Conservation (phyloP, 164 flowering plant genomes). For the Vitis cinerea region DNA sequence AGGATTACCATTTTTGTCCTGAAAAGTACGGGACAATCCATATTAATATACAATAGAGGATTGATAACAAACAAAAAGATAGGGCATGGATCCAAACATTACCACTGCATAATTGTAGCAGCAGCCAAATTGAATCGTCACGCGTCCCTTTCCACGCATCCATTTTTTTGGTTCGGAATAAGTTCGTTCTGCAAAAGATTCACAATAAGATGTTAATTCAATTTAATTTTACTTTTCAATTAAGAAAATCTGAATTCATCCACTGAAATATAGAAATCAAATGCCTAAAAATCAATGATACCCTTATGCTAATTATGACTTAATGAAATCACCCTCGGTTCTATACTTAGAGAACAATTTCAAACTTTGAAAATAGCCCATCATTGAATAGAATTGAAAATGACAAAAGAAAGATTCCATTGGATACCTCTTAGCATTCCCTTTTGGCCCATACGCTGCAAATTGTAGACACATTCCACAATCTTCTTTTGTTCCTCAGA, state of each 20-base stretch:
- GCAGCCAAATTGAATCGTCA: constrained; percentile 65
- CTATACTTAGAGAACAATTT: too few species aligned
- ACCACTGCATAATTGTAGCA: constrained; percentile 22
- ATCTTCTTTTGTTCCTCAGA: constrained; percentile 48
- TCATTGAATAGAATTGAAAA: too few species aligned
- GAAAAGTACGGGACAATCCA: constrained; percentile 10
- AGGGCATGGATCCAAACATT: constrained; percentile 5
- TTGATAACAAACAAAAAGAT: background rate
- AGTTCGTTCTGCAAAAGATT: constrained; percentile 38
- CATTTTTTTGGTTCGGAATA: constrained; percentile 57
- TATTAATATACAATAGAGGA: background rate
- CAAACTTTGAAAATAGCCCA: too few species aligned
- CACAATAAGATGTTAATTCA: background rate
- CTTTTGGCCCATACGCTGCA: constrained; percentile 44
- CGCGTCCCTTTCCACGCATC: constrained; percentile 72
- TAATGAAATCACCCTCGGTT: too few species aligned
- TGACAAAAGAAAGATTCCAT: too few species aligned
- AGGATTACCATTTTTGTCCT: constrained; percentile 64
- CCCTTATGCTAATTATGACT: too few species aligned
- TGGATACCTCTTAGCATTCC: constrained; percentile 47
- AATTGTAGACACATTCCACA: constrained; percentile 33
- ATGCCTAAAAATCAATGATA: too few species aligned
- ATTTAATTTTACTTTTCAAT: too few species aligned
- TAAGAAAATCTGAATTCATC: too few species aligned
- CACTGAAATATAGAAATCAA: too few species aligned